A percentile compares a stretch with the other conserved stretches of the same genome.
phyloP scores from a whole-genome alignment of 2,329 filamentous ascomycete species.

The Colletotrichum shisoi region DNA sequence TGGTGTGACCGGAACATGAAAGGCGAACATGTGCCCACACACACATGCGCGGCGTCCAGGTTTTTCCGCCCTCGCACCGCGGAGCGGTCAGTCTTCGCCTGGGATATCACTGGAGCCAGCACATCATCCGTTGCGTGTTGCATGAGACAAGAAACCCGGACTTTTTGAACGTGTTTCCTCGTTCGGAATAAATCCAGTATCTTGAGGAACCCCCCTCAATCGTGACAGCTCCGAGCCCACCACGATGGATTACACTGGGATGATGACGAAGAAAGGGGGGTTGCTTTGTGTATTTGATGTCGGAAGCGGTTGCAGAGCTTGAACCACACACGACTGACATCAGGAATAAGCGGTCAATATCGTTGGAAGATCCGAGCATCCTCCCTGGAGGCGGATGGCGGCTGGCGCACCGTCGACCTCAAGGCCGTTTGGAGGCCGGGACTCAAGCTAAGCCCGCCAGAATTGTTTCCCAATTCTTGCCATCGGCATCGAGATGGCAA shows the following conservation, averaged over 20 bases:
- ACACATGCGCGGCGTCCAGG: constrained; percentile 18
- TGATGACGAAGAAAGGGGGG: not conserved
- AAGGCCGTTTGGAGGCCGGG: constrained; percentile 19
- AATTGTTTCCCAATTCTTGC: not conserved
- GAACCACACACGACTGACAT: constrained; percentile 10
- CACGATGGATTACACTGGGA: not conserved
- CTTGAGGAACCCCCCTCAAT: constrained; percentile 1
- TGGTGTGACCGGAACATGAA: not conserved
- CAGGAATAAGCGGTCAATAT: constrained; percentile 34
- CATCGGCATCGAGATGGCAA: not conserved
- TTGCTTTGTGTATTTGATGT: constrained; percentile 4
- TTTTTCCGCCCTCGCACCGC: constrained; percentile 13
- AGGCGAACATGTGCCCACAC: constrained; percentile 5
- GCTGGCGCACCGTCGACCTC: constrained; percentile 4
- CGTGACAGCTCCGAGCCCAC: not conserved
- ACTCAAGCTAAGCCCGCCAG: constrained; percentile 3
- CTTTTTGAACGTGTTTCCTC: constrained; percentile 2
- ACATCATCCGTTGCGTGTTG: constrained; percentile 24
- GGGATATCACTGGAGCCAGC: constrained; percentile 37
- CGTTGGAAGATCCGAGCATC: constrained; percentile 27
- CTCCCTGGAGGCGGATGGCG: constrained; percentile 27
- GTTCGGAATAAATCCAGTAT: constrained; percentile 13
- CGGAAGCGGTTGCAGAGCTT: constrained; percentile 5
- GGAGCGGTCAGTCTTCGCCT: constrained; percentile 27
- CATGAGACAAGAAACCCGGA: constrained; percentile 18